These are phyloP conservation scores for Talaromyces sp. DNA, from an alignment of 2,329 filamentous ascomycete genomes.

Conservation along the genomic window DNA sequence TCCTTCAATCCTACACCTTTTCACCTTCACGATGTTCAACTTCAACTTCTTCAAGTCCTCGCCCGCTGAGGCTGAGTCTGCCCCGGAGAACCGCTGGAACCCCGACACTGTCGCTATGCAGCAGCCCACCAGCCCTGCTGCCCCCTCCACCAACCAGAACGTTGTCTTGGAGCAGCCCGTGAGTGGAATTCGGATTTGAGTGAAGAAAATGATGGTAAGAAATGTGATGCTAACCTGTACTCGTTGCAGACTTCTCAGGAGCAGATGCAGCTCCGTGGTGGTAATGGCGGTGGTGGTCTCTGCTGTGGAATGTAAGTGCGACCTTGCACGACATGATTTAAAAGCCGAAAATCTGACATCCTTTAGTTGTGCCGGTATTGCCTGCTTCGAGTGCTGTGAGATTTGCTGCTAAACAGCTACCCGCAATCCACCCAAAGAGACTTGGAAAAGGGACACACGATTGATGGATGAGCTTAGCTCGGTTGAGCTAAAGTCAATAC, in stretches of 20 bases:
- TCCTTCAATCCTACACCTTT: constrained; percentile 1
- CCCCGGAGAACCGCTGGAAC: constrained; percentile 32
- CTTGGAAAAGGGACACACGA: background rate
- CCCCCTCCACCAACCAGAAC: constrained; percentile 27
- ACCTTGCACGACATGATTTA: background rate
- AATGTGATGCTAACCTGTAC: constrained; percentile 5
- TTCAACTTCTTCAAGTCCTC: constrained; percentile 38
- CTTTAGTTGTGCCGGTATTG: constrained; percentile 35
- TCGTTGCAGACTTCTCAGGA: constrained; percentile 24
- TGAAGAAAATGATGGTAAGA: background rate
- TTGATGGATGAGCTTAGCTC: background rate
- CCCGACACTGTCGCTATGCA: constrained; percentile 36
- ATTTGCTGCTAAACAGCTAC: constrained; percentile 33
- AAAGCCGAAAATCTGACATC: constrained; percentile 3
- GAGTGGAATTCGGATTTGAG: constrained; percentile 7
- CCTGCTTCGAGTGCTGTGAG: constrained; percentile 39
- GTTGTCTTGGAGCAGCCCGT: constrained; percentile 36
- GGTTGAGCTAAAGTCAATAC: background rate
- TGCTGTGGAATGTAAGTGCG: constrained; percentile 39
- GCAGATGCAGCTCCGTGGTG: constrained; percentile 37
- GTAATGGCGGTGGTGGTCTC: constrained; percentile 32
- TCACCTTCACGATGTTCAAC: constrained; percentile 28
- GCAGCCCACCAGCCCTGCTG: constrained; percentile 34
- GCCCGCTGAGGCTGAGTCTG: constrained; percentile 24
- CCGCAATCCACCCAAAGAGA: background rate